Evolutionary conservation across 2,329 filamentous ascomycete species (phyloP).

Genomic region (Truncatella angustata): DNA sequence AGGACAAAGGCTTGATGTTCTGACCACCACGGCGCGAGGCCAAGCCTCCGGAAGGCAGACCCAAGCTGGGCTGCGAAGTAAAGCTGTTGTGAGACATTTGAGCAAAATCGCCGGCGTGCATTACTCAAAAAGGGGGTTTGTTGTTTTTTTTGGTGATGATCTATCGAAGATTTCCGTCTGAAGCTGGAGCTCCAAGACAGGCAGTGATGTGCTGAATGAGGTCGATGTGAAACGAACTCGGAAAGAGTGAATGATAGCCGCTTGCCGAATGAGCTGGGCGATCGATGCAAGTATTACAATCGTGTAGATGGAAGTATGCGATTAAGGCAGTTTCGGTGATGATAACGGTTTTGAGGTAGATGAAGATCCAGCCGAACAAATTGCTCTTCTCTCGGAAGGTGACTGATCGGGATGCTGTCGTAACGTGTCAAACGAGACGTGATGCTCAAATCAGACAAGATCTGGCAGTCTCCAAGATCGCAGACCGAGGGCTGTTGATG

Average conservation of each 20-base stretch:
- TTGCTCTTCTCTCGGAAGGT: conserved; percentile 17
- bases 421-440: conserved; percentile 33
- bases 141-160: conserved; percentile 1
- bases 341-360: conserved; percentile 18
- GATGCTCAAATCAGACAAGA: conserved; percentile 25
- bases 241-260: conserved; percentile 30
- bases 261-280: conserved; percentile 20
- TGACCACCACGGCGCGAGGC: conserved; percentile 81
- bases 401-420: conserved; percentile 21
- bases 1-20: conserved; percentile 86
- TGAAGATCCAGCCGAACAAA: conserved; percentile 19
- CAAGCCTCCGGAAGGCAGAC: conserved; percentile 76
- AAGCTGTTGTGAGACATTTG: conserved; percentile 94
- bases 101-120: conserved; percentile 99
- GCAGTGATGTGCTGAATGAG: conserved; percentile 7
- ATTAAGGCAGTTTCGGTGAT: conserved; percentile 10
- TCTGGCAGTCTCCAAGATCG: conserved; percentile 28
- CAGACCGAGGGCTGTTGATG: conserved; percentile 18
- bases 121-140: conserved; percentile 45
- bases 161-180: conserved; percentile 8
- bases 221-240: conserved; percentile 13
- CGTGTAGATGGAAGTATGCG: conserved; percentile 26
- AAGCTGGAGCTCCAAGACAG: conserved; percentile 9
- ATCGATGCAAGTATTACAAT: conserved; percentile 31
- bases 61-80: conserved; percentile 67